These are phyloP conservation scores for Turritis glabra DNA, from an alignment of 345 rosid species.

Conservation along the genomic window DNA sequence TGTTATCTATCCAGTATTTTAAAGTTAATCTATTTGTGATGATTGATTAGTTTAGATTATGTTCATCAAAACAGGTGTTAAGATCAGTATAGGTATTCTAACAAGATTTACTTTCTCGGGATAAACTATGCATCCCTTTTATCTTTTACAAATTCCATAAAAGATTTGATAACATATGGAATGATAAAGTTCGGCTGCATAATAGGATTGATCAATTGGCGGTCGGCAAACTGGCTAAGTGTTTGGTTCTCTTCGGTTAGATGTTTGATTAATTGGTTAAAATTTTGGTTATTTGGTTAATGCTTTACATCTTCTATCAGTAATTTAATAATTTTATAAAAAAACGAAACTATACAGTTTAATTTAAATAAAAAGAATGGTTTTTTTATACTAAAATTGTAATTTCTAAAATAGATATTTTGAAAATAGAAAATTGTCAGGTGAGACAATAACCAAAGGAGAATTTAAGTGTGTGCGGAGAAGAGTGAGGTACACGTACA, in stretches of 20 bases:
- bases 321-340: too few species aligned
- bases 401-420: too few species aligned
- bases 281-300: background rate
- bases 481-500: constrained; percentile 19
- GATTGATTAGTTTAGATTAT: constrained; percentile 10
- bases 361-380: too few species aligned
- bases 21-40: background rate
- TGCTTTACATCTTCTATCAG: too few species aligned
- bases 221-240: background rate
- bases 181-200: background rate
- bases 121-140: constrained; percentile 8
- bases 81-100: background rate
- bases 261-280: background rate
- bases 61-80: background rate
- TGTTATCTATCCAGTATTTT: background rate
- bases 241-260: background rate
- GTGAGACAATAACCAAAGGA: constrained; percentile 22
- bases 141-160: background rate
- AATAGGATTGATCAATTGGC: background rate
- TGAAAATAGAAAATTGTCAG: background rate
- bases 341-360: too few species aligned
- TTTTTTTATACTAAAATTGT: background rate
- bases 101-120: background rate
- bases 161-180: background rate
- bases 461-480: constrained; percentile 14